A percentile compares a stretch with the other conserved stretches of the same genome.
Evolutionary conservation across 2,329 filamentous ascomycete species (phyloP).

Genomic region (Trichoderma hamatum): DNA sequence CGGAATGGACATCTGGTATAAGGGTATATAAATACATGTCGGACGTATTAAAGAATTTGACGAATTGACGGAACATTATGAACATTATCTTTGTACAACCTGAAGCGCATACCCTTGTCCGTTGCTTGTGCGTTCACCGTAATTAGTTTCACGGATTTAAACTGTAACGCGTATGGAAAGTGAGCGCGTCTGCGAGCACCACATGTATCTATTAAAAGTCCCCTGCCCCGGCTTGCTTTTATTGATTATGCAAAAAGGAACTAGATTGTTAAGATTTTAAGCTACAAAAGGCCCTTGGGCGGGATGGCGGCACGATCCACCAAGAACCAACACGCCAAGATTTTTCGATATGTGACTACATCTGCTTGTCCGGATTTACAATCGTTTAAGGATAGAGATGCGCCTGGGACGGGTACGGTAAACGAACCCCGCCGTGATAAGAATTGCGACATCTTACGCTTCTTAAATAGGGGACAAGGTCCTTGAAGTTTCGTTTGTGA

Average conservation of each 20-base stretch:
- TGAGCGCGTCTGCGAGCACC: not conserved
- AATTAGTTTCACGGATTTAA: not conserved
- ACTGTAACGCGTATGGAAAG: not conserved
- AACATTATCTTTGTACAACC: not conserved
- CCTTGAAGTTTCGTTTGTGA: not conserved
- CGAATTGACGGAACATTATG: not conserved
- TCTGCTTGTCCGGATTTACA: not conserved
- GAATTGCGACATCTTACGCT: not conserved
- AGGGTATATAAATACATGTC: not conserved
- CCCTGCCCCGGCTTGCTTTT: not conserved
- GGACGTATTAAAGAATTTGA: slow-evolving; percentile 3
- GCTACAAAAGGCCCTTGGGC: not conserved
- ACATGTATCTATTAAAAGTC: not conserved
- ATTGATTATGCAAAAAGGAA: not conserved
- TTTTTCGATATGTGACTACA: not conserved
- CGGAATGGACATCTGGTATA: not conserved
- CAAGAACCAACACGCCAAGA: not conserved
- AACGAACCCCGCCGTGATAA: not conserved
- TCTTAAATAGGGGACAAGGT: not conserved
- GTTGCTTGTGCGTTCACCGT: not conserved
- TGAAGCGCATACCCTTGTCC: not conserved
- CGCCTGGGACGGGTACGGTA: slow-evolving; percentile 20
- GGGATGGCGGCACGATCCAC: not conserved
- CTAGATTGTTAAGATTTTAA: not conserved
- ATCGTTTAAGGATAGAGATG: not conserved